These are phyloP conservation scores for Colletotrichum phormii DNA, from an alignment of 2,329 filamentous ascomycete species.

Conservation along the genomic window DNA sequence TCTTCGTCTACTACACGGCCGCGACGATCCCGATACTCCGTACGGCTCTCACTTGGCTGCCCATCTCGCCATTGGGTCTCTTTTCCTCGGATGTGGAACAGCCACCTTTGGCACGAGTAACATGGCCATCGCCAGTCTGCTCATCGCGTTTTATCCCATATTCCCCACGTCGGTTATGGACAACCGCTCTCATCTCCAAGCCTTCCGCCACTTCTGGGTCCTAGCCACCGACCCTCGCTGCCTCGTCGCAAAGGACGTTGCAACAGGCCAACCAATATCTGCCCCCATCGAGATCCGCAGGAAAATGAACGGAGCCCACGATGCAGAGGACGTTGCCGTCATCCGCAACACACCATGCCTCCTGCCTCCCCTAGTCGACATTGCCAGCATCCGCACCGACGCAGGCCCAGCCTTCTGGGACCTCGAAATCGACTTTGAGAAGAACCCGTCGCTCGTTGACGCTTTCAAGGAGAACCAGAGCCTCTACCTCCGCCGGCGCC, in stretches of 20 bases:
- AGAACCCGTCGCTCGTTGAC: constrained; percentile 69
- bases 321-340: constrained; percentile 38
- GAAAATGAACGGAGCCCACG: constrained; percentile 45
- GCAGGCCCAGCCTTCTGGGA: constrained; percentile 81
- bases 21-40: constrained; percentile 83
- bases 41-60: constrained; percentile 95
- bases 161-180: constrained; percentile 92
- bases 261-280: constrained; percentile 82
- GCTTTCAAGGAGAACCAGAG: constrained; percentile 78
- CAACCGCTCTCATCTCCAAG: constrained; percentile 94
- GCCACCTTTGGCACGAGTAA: constrained; percentile 92
- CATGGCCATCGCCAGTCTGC: constrained; percentile 84
- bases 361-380: constrained; percentile 72
- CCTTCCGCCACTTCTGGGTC: constrained; percentile 97
- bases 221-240: constrained; percentile 91
- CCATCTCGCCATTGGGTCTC: constrained; percentile 88
- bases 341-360: constrained; percentile 68
- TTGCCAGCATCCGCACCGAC: constrained; percentile 70
- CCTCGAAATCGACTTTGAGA: constrained; percentile 78
- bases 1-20: constrained; percentile 87
- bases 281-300: constrained; percentile 77
- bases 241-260: constrained; percentile 86
- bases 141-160: constrained; percentile 93
- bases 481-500: constrained; percentile 78
- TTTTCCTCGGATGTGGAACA: constrained; percentile 94